Evolutionary conservation across 768 basidiomycete genomes (phyloP), one percentile per base, ranked within the genome.

Genomic region (Leccinellum rugosiceps): DNA sequence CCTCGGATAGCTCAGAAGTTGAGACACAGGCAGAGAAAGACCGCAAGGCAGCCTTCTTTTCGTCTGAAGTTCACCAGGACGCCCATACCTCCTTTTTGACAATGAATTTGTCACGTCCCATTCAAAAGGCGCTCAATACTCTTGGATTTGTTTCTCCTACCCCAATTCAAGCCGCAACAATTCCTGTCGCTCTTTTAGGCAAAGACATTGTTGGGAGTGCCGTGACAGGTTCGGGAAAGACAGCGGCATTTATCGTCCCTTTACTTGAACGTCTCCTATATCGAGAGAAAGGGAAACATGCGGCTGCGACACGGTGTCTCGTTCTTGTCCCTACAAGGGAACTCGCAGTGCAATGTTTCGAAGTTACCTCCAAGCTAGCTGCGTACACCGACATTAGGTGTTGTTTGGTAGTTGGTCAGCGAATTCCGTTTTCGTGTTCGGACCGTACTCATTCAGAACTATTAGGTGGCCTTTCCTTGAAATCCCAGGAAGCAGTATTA

Each of bases 171-270:
- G 86, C 91, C 2, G 87, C 91, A 44, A 89, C 95, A 13, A 92
- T 99, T 54, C 97, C 97, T 17, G 86, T 94, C 44, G 96, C 94
- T 23, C 82, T 99, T 19, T 72, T 95, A 23, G 97, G 97, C 51
- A 94, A 97, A 69, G 97, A 99, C 70, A 83, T 99, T 35, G 94
- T 99, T 53, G 97, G 96, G 31, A 88, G 85, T 57, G 96, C 97
- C 19, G 92, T 96, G 17, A 99, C 97, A 17, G 97, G 97, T 59
- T 97, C 94, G 5, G 97, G 97, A 58, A 99, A 99, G 78, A 99
- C 97, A 1, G 96, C 94, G 10, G 97, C 97, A 2, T 99, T 98
- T 75, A 88, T 90, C 67, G 86, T 98, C 58, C 97, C 97, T 41
- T 89, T 95, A 75, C 73, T 95, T 50, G 97, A 99, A 72, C 88